Evolutionary conservation across 768 basidiomycete species (phyloP).

Genomic region (Pleurotus salmoneostramineus): DNA sequence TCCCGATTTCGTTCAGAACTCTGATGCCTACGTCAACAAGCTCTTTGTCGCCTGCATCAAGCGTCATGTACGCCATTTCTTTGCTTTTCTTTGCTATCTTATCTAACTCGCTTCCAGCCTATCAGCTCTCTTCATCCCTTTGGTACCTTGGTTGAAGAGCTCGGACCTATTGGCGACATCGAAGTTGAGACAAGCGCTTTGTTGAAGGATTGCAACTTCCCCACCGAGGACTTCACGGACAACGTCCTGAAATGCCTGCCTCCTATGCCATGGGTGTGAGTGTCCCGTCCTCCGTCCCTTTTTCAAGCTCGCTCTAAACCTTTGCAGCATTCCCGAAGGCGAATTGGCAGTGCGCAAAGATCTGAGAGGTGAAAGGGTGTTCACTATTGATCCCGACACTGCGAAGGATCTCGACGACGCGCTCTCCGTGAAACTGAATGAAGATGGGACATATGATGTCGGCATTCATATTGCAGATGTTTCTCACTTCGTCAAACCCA

Average conservation of each 20-base stretch:
- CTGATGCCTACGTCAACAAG: constrained; percentile 85
- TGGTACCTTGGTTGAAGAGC: constrained; percentile 95
- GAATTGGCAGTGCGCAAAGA: constrained; percentile 89
- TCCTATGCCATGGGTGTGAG: constrained; percentile 91
- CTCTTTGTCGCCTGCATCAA: constrained; percentile 99
- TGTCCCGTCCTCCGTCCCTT: constrained; percentile 13
- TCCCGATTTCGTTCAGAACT: constrained; percentile 90
- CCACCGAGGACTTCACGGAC: constrained; percentile 94
- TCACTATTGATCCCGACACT: constrained; percentile 88
- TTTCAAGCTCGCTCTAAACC: constrained; percentile 9
- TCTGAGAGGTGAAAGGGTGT: constrained; percentile 77
- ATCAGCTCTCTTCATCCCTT: constrained; percentile 98
- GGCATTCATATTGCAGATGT: constrained; percentile 98
- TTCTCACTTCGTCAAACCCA: constrained; percentile 90
- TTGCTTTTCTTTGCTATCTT: constrained; percentile 9
- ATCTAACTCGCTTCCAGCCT: constrained; percentile 41
- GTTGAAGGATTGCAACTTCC: constrained; percentile 98
- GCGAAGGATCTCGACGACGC: constrained; percentile 97
- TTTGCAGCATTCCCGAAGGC: constrained; percentile 74
- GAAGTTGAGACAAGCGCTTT: constrained; percentile 98
- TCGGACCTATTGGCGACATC: constrained; percentile 97
- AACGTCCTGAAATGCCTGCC: constrained; percentile 94
- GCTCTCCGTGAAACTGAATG: constrained; percentile 81
- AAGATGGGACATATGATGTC: constrained; percentile 90
- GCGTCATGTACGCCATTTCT: constrained; percentile 67